Evolutionary conservation across 2,329 filamentous ascomycete species (phyloP).

Genomic region (Xylaria sp.): DNA sequence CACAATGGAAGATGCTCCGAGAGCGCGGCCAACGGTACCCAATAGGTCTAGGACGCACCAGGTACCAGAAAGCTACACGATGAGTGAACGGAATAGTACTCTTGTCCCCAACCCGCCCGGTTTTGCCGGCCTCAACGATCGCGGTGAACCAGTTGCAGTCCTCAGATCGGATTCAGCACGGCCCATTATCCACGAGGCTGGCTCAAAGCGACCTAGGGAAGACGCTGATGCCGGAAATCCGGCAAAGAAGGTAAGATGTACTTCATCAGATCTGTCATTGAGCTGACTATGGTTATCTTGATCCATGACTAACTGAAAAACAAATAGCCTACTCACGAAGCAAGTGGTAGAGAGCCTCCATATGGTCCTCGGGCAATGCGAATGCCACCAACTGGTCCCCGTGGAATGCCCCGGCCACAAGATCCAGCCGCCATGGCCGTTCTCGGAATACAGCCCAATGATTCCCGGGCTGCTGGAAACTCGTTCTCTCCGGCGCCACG

Average conservation of each 20-base stretch:
- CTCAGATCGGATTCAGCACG: constrained; percentile 24
- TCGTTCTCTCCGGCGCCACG: constrained; percentile 10
- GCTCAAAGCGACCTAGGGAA: constrained; percentile 28
- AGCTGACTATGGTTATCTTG: neutral
- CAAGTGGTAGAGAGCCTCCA: constrained; percentile 22
- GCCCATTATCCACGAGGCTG: constrained; percentile 31
- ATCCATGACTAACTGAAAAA: constrained; percentile 12
- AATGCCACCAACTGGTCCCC: constrained; percentile 26
- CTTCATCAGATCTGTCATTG: neutral
- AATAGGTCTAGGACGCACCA: constrained; percentile 25
- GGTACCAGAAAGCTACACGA: constrained; percentile 27
- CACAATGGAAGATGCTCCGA: constrained; percentile 28
- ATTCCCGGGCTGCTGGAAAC: constrained; percentile 10
- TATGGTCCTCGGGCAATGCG: constrained; percentile 27
- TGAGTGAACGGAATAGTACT: constrained; percentile 21
- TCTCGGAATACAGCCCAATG: constrained; percentile 22
- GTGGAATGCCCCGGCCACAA: constrained; percentile 26
- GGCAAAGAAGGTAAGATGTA: constrained; percentile 27
- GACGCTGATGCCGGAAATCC: constrained; percentile 22
- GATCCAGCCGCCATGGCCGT: constrained; percentile 31
- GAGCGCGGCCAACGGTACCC: constrained; percentile 8
- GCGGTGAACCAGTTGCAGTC: constrained; percentile 26
- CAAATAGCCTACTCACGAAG: constrained; percentile 22
- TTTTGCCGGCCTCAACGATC: constrained; percentile 30
- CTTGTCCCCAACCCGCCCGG: constrained; percentile 9